Conservation (phyloP, 768 basidiomycete species). For the Tubosaeta sp. region DNA sequence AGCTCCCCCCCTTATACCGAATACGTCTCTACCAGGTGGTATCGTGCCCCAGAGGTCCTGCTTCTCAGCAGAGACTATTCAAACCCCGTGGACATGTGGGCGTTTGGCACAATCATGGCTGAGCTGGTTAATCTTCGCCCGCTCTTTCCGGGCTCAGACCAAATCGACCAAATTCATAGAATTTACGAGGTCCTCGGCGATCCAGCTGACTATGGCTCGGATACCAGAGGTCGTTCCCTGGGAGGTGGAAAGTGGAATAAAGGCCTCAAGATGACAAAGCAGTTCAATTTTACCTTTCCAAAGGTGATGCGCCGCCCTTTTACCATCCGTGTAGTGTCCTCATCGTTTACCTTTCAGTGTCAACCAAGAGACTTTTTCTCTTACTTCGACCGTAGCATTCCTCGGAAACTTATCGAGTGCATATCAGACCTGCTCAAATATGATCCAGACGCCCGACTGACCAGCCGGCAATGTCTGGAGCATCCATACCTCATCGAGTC, state of each 20-base stretch:
- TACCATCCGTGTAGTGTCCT: not conserved
- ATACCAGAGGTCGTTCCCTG: slow-evolving; percentile 58
- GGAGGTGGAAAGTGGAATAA: slow-evolving; percentile 89
- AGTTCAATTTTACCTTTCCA: slow-evolving; percentile 82
- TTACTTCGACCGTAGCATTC: slow-evolving; percentile 76
- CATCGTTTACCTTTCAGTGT: slow-evolving; percentile 39
- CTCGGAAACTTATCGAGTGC: slow-evolving; percentile 80
- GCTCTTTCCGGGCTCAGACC: slow-evolving; percentile 89
- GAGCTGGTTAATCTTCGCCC: slow-evolving; percentile 94
- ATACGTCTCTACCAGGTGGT: slow-evolving; percentile 99
- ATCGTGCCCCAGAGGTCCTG: slow-evolving; percentile 96
- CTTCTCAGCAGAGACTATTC: slow-evolving; percentile 91
- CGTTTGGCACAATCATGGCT: slow-evolving; percentile 96
- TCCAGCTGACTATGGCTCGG: slow-evolving; percentile 79
- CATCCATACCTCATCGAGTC: slow-evolving; percentile 89
- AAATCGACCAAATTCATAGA: slow-evolving; percentile 86
- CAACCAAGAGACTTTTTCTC: slow-evolving; percentile 62
- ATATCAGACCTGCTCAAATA: slow-evolving; percentile 90
- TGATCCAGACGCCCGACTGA: slow-evolving; percentile 83
- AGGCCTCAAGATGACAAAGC: slow-evolving; percentile 84
- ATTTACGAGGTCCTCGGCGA: slow-evolving; percentile 95
- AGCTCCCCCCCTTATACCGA: slow-evolving; percentile 95
- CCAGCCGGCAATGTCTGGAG: slow-evolving; percentile 80
- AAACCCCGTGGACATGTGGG: slow-evolving; percentile 99
- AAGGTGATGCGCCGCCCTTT: slow-evolving; percentile 49